Conservation (phyloP, 768 basidiomycete genomes). For the Mrakia blollopis region DNA sequence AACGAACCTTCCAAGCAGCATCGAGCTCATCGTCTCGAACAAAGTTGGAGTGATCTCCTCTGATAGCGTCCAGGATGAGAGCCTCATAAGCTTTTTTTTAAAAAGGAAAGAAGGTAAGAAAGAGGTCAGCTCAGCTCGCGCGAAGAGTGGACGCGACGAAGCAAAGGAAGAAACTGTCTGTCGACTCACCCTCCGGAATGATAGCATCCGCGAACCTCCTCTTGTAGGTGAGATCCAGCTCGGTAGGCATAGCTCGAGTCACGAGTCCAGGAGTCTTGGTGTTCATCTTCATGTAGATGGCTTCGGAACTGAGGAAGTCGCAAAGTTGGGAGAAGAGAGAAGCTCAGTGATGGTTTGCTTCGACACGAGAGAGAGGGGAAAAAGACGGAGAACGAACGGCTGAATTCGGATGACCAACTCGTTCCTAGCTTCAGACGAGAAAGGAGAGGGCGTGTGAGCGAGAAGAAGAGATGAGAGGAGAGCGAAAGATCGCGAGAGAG, state of each 20-base stretch:
- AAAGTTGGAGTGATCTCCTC: constrained; percentile 99
- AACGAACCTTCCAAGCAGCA: constrained; percentile 87
- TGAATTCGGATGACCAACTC: constrained; percentile 63
- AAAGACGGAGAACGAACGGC: constrained; percentile 6
- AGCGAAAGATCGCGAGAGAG: not conserved
- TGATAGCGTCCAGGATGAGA: constrained; percentile 89
- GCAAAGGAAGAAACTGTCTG: not conserved
- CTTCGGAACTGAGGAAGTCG: constrained; percentile 57
- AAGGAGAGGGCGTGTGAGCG: not conserved
- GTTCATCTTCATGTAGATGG: constrained; percentile 95
- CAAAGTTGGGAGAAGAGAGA: not conserved
- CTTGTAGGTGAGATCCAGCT: constrained; percentile 99
- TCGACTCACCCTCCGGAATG: constrained; percentile 85
- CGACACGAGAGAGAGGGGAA: not conserved
- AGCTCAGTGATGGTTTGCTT: not conserved
- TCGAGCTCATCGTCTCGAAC: constrained; percentile 96
- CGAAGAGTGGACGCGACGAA: not conserved
- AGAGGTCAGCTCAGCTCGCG: not conserved
- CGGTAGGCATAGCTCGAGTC: constrained; percentile 85
- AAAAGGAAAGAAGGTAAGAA: not conserved
- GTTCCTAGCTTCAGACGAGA: constrained; percentile 58
- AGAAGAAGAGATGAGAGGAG: not conserved
- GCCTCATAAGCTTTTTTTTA: constrained; percentile 57
- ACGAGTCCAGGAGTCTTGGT: constrained; percentile 86
- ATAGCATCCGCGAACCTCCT: constrained; percentile 80